phyloP scores from a whole-genome alignment of 495 filamentous ascomycete genomes.

The Xylaria longipes region DNA sequence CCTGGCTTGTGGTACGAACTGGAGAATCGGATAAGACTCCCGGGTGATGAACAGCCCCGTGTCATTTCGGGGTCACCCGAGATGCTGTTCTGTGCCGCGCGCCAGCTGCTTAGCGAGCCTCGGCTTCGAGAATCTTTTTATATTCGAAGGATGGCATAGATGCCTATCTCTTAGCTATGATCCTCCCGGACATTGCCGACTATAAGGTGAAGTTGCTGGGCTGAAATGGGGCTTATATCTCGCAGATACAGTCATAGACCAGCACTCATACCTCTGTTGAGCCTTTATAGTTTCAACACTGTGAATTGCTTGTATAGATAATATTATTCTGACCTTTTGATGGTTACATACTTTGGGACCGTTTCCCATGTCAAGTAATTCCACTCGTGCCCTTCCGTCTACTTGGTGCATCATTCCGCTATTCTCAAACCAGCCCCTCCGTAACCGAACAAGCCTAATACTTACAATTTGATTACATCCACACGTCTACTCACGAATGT shows the following conservation, averaged over 20 bases:
- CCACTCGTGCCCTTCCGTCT: not conserved
- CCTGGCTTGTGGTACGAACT: not conserved
- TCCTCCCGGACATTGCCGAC: constrained; percentile 15
- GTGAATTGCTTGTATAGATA: not conserved
- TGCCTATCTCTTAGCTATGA: constrained; percentile 8
- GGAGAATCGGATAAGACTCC: not conserved
- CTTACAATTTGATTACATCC: not conserved
- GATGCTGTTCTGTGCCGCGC: not conserved
- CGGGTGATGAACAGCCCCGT: not conserved
- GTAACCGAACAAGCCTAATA: not conserved
- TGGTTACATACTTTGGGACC: not conserved
- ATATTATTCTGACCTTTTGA: not conserved
- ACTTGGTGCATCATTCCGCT: not conserved
- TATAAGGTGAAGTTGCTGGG: not conserved
- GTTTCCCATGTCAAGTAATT: not conserved
- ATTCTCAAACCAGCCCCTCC: no score
- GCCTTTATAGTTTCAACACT: not conserved
- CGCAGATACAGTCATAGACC: not conserved
- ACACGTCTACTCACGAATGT: not conserved
- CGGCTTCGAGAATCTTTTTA: not conserved
- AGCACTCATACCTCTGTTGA: not conserved
- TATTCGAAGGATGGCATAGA: constrained; percentile 10
- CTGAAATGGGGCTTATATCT: not conserved
- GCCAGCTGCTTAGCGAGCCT: not conserved
- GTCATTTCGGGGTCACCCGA: not conserved